Base-by-base conservation (phyloP, 495 filamentous ascomycete species). In the Trichoderma parareesei region DNA sequence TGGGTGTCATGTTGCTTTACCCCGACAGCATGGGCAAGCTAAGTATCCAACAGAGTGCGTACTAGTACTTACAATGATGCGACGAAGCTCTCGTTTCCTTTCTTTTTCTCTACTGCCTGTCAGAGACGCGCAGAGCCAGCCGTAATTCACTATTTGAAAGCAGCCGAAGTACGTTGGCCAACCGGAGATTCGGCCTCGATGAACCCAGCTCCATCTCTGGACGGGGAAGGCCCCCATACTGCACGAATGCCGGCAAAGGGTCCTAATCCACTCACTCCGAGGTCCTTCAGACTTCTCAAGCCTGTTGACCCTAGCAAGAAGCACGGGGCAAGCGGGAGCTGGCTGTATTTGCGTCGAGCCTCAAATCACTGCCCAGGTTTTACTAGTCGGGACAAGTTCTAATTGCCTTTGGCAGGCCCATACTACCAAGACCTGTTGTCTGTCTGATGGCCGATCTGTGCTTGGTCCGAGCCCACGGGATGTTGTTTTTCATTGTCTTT, bases 381-480 rank as follows among this genome's bases (percentile, higher is more conserved):
- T 27, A 27, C 27, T 27, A 27, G 13, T 16, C 5, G n/a, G 44
- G 16, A 3, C 1, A 48, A 48, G 44, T 1, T 18, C 11, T 0
- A 10, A 8, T 2, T 35, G 11, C 27, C 5, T 57, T 57, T 57
- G 27, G 0, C 27, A 14, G 53, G 10, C 27, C 53, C 53, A 57
- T 13, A 35, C 37, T 57, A 57, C 53, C 16, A 37, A 57, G 53
- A 57, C 53, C 37, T 37, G 27, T 37, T 57, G 53, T 57, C 37
- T 57, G 53, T 57, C 53, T 35, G 27, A 57, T 27, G 53, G 53
- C 20, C 53, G 53, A 57, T 57, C 53, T 35, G 53, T 38, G 53
- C 33, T 57, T 57, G 11, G 53, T 10, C 44, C 44, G 44, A 18
- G 13, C 11, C 11, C 16, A 10, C 10, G 27, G 18, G 16, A 33